Conservation (phyloP, 345 rosid species). For the Eucalyptus pumila region DNA sequence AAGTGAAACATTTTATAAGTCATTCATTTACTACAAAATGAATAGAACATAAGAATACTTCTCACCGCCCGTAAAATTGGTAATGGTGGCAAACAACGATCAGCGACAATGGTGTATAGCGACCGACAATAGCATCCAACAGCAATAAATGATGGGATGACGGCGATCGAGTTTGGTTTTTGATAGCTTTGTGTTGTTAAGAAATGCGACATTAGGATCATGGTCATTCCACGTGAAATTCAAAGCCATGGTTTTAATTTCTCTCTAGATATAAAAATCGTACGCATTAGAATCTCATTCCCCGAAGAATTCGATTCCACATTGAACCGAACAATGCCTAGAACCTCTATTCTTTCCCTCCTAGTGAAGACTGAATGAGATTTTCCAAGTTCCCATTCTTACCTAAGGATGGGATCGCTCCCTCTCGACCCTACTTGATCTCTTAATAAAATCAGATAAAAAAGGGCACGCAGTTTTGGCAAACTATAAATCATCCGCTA, state of each 20-base stretch:
- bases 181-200: not conserved
- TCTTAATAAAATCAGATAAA: not conserved
- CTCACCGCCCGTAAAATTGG: accelerated
- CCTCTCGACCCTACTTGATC: accelerated
- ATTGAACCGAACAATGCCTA: accelerated
- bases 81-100: accelerated
- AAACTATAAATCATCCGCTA: accelerated
- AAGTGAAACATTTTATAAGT: not conserved
- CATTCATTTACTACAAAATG: not conserved
- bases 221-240: not conserved
- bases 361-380: not conserved
- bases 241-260: not conserved
- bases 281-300: not conserved
- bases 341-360: not conserved
- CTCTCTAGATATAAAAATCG: accelerated
- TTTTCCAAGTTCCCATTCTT: not conserved
- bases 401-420: accelerated
- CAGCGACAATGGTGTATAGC: accelerated
- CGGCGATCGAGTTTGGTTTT: accelerated
- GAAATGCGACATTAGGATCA: accelerated
- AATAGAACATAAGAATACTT: not conserved
- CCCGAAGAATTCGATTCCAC: not conserved
- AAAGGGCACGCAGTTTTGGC: accelerated
- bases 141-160: no score
- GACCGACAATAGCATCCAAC: accelerated